phyloP scores from a whole-genome alignment of 495 filamentous ascomycete genomes.

The Terfezia claveryi region DNA sequence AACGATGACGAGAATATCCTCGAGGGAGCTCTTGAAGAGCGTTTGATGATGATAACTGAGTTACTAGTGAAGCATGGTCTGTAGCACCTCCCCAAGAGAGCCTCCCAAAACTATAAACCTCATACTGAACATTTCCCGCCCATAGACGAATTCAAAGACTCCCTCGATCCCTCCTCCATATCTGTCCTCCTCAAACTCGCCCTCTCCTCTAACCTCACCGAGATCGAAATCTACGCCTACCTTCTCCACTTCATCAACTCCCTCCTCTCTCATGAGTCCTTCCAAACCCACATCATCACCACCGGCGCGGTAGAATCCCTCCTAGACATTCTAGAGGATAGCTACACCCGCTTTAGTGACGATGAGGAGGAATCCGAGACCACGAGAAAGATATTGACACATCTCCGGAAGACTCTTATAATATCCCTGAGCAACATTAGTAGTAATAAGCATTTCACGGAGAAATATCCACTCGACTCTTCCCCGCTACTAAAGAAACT shows the following conservation, averaged over 20 bases:
- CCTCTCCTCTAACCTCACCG: slow-evolving; percentile 1
- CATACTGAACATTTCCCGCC: too few relatives aligned
- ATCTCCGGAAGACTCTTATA: slow-evolving; percentile 23
- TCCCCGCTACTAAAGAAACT: slow-evolving; percentile 2
- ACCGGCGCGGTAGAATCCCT: slow-evolving; percentile 3
- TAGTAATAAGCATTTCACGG: slow-evolving; percentile 17
- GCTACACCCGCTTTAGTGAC: slow-evolving; percentile 10
- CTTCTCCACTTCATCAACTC: slow-evolving; percentile 17
- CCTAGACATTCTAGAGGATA: slow-evolving; percentile 12
- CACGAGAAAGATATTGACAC: slow-evolving; percentile 16
- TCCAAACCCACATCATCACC: slow-evolving; percentile 13
- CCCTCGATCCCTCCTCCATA: slow-evolving; percentile 4
- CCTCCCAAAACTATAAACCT: too few relatives aligned
- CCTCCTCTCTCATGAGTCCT: slow-evolving; percentile 10
- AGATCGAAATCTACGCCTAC: slow-evolving; percentile 12
- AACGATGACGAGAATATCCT: slow-evolving; percentile 11
- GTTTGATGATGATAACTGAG: slow-evolving; percentile 12
- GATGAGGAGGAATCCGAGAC: slow-evolving; percentile 13
- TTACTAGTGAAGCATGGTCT: slow-evolving; percentile 12
- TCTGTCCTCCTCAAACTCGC: slow-evolving; percentile 2
- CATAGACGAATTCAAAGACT: slow-evolving; percentile 12
- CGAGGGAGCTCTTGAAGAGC: not conserved
- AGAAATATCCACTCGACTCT: slow-evolving; percentile 28
- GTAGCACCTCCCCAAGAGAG: not conserved
- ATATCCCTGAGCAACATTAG: slow-evolving; percentile 16